phyloP scores from a whole-genome alignment of 2,329 filamentous ascomycete species.

The Venturia aucupariae region DNA sequence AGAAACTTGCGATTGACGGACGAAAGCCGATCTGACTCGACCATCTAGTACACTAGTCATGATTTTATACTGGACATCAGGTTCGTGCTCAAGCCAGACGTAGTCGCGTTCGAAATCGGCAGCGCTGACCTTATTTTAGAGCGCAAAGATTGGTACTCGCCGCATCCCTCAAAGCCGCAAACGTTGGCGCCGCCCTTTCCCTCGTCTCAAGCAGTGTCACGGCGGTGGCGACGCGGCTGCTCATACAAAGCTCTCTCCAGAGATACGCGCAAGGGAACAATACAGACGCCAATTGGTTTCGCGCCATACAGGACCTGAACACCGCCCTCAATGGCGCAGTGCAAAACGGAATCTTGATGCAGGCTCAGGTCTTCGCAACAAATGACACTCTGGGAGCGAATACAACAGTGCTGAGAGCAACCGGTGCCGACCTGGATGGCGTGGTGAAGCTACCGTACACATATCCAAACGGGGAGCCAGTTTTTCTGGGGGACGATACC shows the following conservation, averaged over 20 bases:
- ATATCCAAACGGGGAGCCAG: constrained; percentile 46
- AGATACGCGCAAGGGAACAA: constrained; percentile 49
- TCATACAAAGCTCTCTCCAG: constrained; percentile 43
- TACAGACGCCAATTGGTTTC: constrained; percentile 49
- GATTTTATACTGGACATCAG: constrained; percentile 50
- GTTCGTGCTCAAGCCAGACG: constrained; percentile 22
- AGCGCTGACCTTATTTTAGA: constrained; percentile 6
- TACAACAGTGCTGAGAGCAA: constrained; percentile 55
- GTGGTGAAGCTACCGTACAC: constrained; percentile 53
- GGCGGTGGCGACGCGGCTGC: constrained; percentile 57
- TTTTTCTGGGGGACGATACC: constrained; percentile 50
- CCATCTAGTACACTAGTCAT: constrained; percentile 47
- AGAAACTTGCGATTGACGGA: background rate
- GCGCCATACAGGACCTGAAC: constrained; percentile 54
- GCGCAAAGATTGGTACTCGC: constrained; percentile 53
- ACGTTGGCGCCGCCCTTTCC: constrained; percentile 68
- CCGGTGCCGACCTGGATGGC: constrained; percentile 38
- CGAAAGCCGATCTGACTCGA: constrained; percentile 5
- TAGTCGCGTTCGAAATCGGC: constrained; percentile 4
- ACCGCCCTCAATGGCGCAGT: constrained; percentile 58
- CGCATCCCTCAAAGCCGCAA: constrained; percentile 76
- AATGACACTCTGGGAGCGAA: constrained; percentile 50
- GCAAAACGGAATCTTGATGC: constrained; percentile 45
- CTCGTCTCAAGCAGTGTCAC: constrained; percentile 67
- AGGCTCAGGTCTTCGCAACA: constrained; percentile 58